Base-by-base conservation (phyloP, 306 rosid genomes). In the Lagenaria siceraria region DNA sequence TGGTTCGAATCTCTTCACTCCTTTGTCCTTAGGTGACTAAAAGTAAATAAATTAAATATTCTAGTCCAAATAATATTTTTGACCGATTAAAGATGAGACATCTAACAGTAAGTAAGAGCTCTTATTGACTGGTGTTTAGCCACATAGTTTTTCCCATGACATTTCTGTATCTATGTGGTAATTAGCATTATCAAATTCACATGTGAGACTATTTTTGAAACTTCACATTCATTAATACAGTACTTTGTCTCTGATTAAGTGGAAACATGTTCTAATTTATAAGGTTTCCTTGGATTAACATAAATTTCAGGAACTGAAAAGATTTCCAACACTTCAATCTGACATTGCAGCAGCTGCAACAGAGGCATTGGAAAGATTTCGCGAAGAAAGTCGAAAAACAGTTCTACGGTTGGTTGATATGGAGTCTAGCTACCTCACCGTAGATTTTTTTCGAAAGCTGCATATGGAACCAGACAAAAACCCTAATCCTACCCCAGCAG, bases 341-440 rank as follows among this genome's bases (percentile, higher is more conserved):
- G 98, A 95, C 83, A 88, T 95, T 78, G 91, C 99, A 78, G 86
- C 93, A 10, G 93, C 99, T 60, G 87, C 96, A 63, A 92, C 83
- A 25, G 99, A 95, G 53, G 85, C 99, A 7, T 73, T 95, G 84
- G 99, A 95, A 83, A 90, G 81, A 83, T 95, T 95, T 79, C 93
- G 97, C 31, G 99, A 95, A 1, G 97, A 92, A 83, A 86, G 99
- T 88, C 84, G 86, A 86, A 95, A 85, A 87, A 92, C 99, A 68
- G 91, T 90, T 83, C 7, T 69, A 68, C 92, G 99, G 79, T 85
- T 95, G 85, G 99, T 95, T 76, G 99, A 95, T 78, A 95, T 95
- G 99, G 99, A 95, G 83, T 89, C 99, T 75, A 88, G 92, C 89
- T 95, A 95, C 80, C 88, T 95, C 7, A 95, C 99, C 5, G 99